Percentiles rank a stretch among this genome's conserved stretches.
These are phyloP conservation scores for Fusarium praegraminearum DNA, from an alignment of 2,329 filamentous ascomycete species.

Conservation along the genomic window DNA sequence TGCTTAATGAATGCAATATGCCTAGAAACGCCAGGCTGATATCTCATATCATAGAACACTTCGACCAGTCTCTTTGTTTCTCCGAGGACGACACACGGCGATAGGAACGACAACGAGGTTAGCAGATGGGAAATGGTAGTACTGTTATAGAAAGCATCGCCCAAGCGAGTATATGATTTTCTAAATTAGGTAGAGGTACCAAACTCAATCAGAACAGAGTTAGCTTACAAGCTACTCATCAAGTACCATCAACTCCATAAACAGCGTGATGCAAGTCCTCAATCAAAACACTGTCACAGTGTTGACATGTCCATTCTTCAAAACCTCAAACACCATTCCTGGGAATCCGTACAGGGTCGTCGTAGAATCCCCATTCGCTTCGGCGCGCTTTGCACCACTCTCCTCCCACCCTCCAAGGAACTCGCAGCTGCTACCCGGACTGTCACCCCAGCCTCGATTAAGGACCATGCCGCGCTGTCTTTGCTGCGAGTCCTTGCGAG, in stretches of 20 bases:
- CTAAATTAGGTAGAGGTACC: slow-evolving; percentile 26
- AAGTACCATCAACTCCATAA: slow-evolving; percentile 36
- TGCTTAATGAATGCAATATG: neutral
- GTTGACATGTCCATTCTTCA: slow-evolving; percentile 92
- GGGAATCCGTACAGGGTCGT: slow-evolving; percentile 95
- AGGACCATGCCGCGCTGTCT: slow-evolving; percentile 83
- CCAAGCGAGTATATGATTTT: neutral
- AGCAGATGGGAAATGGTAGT: neutral
- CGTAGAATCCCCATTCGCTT: slow-evolving; percentile 67
- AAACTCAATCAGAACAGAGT: slow-evolving; percentile 3
- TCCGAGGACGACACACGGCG: too few relatives aligned
- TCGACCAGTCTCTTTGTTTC: neutral
- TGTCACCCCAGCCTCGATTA: slow-evolving; percentile 91
- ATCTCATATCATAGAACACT: neutral
- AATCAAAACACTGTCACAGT: slow-evolving; percentile 85
- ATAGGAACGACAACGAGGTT: neutral
- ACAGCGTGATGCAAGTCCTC: neutral
- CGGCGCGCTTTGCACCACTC: slow-evolving; percentile 67
- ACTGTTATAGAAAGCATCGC: neutral
- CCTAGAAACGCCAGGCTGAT: neutral
- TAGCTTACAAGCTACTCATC: slow-evolving; percentile 2
- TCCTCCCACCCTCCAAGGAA: slow-evolving; percentile 89
- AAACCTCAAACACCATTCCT: slow-evolving; percentile 92
- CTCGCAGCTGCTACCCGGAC: slow-evolving; percentile 89
- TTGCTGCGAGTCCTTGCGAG: slow-evolving; percentile 63